Base-by-base conservation (phyloP, 805 yeast genomes). In the Saturnispora besseyi region DNA sequence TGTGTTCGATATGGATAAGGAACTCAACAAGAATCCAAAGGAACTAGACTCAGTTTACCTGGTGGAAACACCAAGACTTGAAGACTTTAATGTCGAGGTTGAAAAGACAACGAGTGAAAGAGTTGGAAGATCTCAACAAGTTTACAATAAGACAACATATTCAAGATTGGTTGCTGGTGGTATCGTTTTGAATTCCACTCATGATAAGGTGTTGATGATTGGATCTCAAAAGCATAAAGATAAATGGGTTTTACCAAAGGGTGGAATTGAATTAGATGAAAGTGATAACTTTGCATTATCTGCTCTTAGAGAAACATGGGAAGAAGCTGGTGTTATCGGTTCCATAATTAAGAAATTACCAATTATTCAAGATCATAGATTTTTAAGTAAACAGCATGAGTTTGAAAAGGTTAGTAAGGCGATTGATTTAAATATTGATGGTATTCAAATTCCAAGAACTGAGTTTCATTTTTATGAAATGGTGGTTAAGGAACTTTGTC, bases 131-230 rank as follows among this genome's bases (percentile, higher is more conserved):
- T 71, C 66, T 21, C 71, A 76, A 57, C 88, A 82, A 59, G 69
- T 81, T 53, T 78, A 84, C 70, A 70, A 82, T 55, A 55, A 73
- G 53, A 51, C 62, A 1, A 73, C 81, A 0, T 95, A 95, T 2
- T 88, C 96, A 1, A 72, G 99, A 36, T 65, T 93, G 56, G 97
- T 93, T 8, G 96, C 98, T 4, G 99, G 99, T 0, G 86, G 96
- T 57, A 77, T 93, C 10, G 82, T 91, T 26, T 67, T 91, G 44
- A 79, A 81, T 57, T 62, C 65, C 1, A 70, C 74, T 28, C 76
- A 73, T 50, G 73, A 73, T 29, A 75, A 80, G 57, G 89, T 91
- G 18, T 74, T 93, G 9, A 77, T 93, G 81, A 77, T 93, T 24
- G 76, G 85, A 50, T 87, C 97, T 1, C 73, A 84, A 12, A 81